Evolutionary conservation across 2,329 filamentous ascomycete species (phyloP).

Genomic region (Microdochium bolleyi): DNA sequence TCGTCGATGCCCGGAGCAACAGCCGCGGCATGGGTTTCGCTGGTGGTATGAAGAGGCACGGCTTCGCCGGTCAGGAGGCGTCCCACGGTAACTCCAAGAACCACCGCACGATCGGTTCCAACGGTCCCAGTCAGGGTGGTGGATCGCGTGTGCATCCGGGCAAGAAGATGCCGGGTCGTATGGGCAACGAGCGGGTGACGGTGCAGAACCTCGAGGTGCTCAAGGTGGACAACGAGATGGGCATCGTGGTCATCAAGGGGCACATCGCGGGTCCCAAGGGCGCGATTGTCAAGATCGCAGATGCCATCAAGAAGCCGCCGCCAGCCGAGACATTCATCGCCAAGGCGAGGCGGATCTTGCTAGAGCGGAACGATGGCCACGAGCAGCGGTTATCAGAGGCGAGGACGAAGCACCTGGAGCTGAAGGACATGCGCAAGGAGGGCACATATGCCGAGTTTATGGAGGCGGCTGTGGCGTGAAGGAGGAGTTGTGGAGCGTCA

Average conservation of each 20-base stretch:
- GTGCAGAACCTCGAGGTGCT: constrained; percentile 87
- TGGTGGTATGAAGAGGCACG: constrained; percentile 96
- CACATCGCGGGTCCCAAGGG: constrained; percentile 84
- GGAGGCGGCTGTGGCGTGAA: constrained; percentile 4
- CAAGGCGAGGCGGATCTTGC: constrained; percentile 31
- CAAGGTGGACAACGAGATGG: constrained; percentile 78
- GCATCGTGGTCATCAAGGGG: constrained; percentile 82
- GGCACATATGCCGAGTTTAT: constrained; percentile 27
- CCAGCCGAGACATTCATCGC: constrained; percentile 41
- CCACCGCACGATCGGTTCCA: constrained; percentile 85
- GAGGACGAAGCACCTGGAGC: constrained; percentile 39
- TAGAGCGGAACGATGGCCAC: constrained; percentile 38
- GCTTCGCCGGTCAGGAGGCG: constrained; percentile 80
- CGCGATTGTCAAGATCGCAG: constrained; percentile 75
- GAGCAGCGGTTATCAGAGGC: constrained; percentile 39
- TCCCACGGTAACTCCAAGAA: constrained; percentile 94
- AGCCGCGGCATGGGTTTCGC: constrained; percentile 88
- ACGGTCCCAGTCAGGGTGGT: constrained; percentile 82
- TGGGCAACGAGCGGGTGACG: constrained; percentile 85
- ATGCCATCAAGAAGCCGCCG: constrained; percentile 76
- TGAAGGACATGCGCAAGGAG: constrained; percentile 41
- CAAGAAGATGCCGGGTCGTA: constrained; percentile 96
- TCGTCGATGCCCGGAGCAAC: constrained; percentile 74
- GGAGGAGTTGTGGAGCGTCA: constrained; percentile 5
- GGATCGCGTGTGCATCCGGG: constrained; percentile 89